Base-by-base conservation (phyloP, 2,329 filamentous ascomycete species). In the Fusarium oxysporum region DNA sequence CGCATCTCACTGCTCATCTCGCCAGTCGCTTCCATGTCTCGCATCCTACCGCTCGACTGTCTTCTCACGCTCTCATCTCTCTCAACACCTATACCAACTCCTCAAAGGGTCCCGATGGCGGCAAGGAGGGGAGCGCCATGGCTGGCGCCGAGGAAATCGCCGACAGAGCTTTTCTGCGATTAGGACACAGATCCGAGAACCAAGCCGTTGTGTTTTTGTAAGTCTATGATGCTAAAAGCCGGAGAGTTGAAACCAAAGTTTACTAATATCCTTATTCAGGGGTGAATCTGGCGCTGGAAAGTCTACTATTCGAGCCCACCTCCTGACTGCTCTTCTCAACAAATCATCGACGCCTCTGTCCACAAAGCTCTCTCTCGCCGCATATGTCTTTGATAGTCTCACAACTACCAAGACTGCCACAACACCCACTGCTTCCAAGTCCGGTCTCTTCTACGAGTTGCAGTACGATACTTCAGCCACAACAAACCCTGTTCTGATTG, bases 341-440 rank as follows among this genome's bases (percentile, higher is more conserved):
- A 97, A 95, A 81, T 96, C 95, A 5, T 95, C 94, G 0, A 98
- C 96, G 17, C 96, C 96, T 1, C 86, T 99, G 6, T 98, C 96
- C 4, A 94, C 92, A 74, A 99, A 98, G 82, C 88, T 98, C 25
- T 98, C 96, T 6, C 92, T 97, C 55, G 96, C 96, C 28, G 92
- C 96, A 47, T 99, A 98, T 81, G 90, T 98, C 68, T 99, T 99
- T 81, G 96, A 99, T 80, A 93, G 94, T 5, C 88, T 99, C 67
- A 99, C 96, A 9, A 98, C 96, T 3, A 99, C 96, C 32, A 99
- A 99, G 85, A 97, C 96, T 4, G 92, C 95, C 38, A 98, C 96
- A 3, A 98, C 96, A 0, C 95, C 95, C 3, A 97, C 94, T 4
- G 96, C 96, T 33, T 98, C 96, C 56, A 98, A 98, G 82, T 93